Evolutionary conservation across 345 rosid genomes (phyloP).

Genomic region (Citrus medica): DNA sequence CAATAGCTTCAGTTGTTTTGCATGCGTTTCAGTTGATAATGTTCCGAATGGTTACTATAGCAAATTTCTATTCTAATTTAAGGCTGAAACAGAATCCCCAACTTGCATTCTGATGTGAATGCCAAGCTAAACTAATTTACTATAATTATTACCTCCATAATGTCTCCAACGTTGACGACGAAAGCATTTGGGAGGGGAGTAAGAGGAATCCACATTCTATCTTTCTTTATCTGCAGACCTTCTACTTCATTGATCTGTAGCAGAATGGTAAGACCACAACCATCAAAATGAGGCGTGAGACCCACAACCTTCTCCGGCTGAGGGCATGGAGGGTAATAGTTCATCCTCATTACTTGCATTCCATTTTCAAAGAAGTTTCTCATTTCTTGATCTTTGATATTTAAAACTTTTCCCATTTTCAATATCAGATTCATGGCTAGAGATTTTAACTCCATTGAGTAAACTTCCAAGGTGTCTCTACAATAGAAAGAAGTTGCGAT

Average conservation of each 20-base stretch:
- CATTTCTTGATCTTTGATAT: conserved; percentile 18
- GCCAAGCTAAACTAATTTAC: neutral
- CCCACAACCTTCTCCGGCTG: conserved; percentile 30
- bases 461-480: too few relatives aligned
- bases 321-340: conserved; percentile 5
- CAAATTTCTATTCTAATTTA: too few relatives aligned
- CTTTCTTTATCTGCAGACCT: too few relatives aligned
- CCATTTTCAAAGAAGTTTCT: conserved; percentile 11
- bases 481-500: too few relatives aligned
- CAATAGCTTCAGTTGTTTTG: too few relatives aligned
- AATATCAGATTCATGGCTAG: too few relatives aligned
- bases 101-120: neutral
- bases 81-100: neutral
- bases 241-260: too few relatives aligned
- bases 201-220: neutral
- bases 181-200: conserved; percentile 33
- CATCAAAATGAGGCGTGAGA: conserved; percentile 31
- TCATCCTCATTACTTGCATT: conserved; percentile 20
- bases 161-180: conserved; percentile 35
- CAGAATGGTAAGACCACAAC: neutral
- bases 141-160: conserved; percentile 6
- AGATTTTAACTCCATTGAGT: too few relatives aligned
- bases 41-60: too few relatives aligned
- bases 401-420: conserved; percentile 17
- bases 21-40: too few relatives aligned